Evolutionary conservation across 176 grass and related monocot species (phyloP), one percentile per base, ranked within the genome.

Genomic region (Phyllostachys edulis): DNA sequence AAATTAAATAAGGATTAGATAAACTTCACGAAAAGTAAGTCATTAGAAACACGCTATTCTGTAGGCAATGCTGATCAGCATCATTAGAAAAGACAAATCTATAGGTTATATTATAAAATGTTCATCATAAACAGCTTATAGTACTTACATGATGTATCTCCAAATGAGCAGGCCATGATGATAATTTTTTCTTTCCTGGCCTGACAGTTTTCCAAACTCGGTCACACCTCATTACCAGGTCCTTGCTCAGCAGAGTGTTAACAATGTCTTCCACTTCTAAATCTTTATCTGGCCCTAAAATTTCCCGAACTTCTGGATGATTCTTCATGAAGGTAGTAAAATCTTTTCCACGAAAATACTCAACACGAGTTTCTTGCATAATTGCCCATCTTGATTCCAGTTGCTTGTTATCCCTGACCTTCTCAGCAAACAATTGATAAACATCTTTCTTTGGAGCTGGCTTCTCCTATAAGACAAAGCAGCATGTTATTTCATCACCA

Each of bases 321-420:
- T 94, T 99, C 81, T 90, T 99, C 68, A 96, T 63, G 84, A 98
- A 96, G 17, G 71, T 73, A n/a, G 81, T 84, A 63, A 99, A 92
- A 87, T 99, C 96, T 88, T 99, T 99, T 66, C 93, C 96, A 79
- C 96, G 92, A 50, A 99, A 99, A 90, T 99, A 99, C 86, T 99
- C 96, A 13, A 96, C 93, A 62, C 96, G 91, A 44, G 96, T 98
- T 92, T 99, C 96, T 96, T 94, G 96, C 91, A 99, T 90, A 49
- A 99, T 94, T 74, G 96, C 96, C 96, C 96, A 99, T 90, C 96
- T 89, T 5, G 96, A 99, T 85, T 93, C 89, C 47, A 99, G 87
- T 34, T 99, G 93, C 72, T 94, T 99, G 78, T 99, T 99, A 87
- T 99, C 96, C 86, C 96, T 94, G 82, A 98, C 96, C 89, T 96